These are phyloP conservation scores for Panicum virgatum DNA, from an alignment of 202 grass and related monocot species.

Conservation along the genomic window DNA sequence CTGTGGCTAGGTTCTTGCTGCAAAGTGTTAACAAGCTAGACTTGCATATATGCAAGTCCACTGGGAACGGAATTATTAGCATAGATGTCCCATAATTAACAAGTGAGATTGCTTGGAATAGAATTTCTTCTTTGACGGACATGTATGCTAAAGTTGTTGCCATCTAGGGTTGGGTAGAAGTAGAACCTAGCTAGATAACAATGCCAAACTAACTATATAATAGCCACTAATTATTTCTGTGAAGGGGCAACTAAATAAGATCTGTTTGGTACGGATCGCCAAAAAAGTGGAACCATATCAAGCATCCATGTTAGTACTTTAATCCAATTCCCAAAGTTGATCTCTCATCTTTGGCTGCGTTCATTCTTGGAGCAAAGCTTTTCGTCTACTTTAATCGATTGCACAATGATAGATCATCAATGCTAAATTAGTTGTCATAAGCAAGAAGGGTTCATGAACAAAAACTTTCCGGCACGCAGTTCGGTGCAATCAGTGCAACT, in stretches of 20 bases:
- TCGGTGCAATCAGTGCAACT: background rate
- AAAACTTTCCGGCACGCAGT: background rate
- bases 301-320: slow-evolving; percentile 44
- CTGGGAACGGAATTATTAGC: slow-evolving; percentile 42
- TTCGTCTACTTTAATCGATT: slow-evolving; percentile 32
- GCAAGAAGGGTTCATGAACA: background rate
- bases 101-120: slow-evolving; percentile 31
- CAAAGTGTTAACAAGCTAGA: slow-evolving; percentile 1
- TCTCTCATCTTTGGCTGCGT: slow-evolving; percentile 22
- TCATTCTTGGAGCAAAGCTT: background rate
- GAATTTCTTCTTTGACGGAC: slow-evolving; percentile 21
- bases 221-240: slow-evolving; percentile 30
- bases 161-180: slow-evolving; percentile 28
- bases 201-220: slow-evolving; percentile 34
- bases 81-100: background rate
- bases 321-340: slow-evolving; percentile 47
- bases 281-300: slow-evolving; percentile 62
- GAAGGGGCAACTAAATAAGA: slow-evolving; percentile 48
- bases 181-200: slow-evolving; percentile 39
- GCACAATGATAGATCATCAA: slow-evolving; percentile 35
- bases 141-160: slow-evolving; percentile 6
- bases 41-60: slow-evolving; percentile 40
- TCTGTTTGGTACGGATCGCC: slow-evolving; percentile 53
- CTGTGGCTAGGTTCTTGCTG: background rate
- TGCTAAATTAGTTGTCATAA: background rate